These are phyloP conservation scores for Chondrostereum purpureum DNA, from an alignment of 1,284 basidiomycete genomes.

Conservation along the genomic window DNA sequence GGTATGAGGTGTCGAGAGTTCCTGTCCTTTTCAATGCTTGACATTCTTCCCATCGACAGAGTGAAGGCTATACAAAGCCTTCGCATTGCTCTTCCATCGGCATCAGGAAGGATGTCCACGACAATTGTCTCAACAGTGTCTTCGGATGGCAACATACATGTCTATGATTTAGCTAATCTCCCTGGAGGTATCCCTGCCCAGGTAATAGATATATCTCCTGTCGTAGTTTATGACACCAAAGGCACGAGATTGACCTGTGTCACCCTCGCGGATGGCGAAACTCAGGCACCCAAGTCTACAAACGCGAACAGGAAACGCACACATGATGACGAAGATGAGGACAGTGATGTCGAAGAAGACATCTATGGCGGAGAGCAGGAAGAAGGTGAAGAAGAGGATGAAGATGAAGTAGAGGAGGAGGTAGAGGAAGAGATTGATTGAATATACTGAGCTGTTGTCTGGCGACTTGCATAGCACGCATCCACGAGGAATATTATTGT, in stretches of 20 bases:
- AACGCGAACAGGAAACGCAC: constrained; percentile 37
- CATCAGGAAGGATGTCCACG: constrained; percentile 33
- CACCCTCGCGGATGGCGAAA: constrained; percentile 57
- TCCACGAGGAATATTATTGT: not conserved
- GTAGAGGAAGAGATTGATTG: not conserved
- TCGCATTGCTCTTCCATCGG: constrained; percentile 43
- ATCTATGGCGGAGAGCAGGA: constrained; percentile 25
- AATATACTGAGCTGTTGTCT: not conserved
- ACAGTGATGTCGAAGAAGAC: constrained; percentile 23
- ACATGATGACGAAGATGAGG: constrained; percentile 22
- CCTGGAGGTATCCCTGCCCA: constrained; percentile 21
- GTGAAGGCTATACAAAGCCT: constrained; percentile 69
- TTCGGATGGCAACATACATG: constrained; percentile 77
- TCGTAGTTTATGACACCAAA: constrained; percentile 74
- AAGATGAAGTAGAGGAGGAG: constrained; percentile 14
- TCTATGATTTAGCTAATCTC: constrained; percentile 66
- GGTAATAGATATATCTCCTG: constrained; percentile 41
- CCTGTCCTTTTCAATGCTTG: constrained; percentile 2
- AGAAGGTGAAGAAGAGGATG: constrained; percentile 17
- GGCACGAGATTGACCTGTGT: constrained; percentile 81
- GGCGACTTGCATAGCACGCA: not conserved
- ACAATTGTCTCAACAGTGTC: constrained; percentile 71
- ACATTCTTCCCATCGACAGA: constrained; percentile 26
- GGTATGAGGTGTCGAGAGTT: constrained; percentile 45
- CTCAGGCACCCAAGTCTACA: constrained; percentile 14